Base-by-base conservation (phyloP, 2,329 filamentous ascomycete genomes). In the Colletotrichum gigasporum region DNA sequence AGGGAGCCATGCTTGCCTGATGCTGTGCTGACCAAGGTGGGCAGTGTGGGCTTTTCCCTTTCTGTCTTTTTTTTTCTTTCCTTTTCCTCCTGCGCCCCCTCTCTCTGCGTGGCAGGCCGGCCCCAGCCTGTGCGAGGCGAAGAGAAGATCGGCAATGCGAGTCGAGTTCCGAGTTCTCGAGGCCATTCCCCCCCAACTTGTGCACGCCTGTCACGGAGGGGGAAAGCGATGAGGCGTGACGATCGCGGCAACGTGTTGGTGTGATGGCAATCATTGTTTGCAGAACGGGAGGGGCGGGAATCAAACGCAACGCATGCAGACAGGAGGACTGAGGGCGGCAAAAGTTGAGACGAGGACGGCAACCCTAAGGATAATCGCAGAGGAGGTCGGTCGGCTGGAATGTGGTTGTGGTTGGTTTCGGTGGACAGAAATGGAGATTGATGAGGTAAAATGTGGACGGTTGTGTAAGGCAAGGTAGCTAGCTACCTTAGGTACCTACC, bases 21-120 rank as follows among this genome's bases (percentile, higher is more conserved):
- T 44, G 56, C 32, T 50, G 39, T 59, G 55, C 39, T 60, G 48
- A 42, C 39, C 50, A 45, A 60, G 30, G 59, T 60, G 47, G 55
- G 8, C 10, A 26, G 16, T 7, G 54, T 48, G 54, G 41, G 42
- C n/a, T n/a, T n/a, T 50, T 60, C 45, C 37, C 26, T 60, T 47
- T 39, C 12, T 42, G n/a, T n/a, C n/a, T n/a, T n/a, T n/a, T n/a
- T n/a, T n/a, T n/a, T n/a, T n/a, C n/a, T n/a, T n/a, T n/a, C n/a
- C n/a, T n/a, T n/a, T n/a, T n/a, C n/a, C n/a, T n/a, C n/a, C n/a
- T n/a, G n/a, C n/a, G n/a, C n/a, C n/a, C n/a, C n/a, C n/a, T n/a
- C n/a, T n/a, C n/a, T n/a, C n/a, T 61, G 61, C 47, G 48, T 64
- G 56, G 41, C 61, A 64, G 61, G 56, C 61, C 18, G 41, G 42